These are phyloP conservation scores for Staphylotrichum tortipilum DNA, from an alignment of 495 filamentous ascomycete species.

Conservation along the genomic window DNA sequence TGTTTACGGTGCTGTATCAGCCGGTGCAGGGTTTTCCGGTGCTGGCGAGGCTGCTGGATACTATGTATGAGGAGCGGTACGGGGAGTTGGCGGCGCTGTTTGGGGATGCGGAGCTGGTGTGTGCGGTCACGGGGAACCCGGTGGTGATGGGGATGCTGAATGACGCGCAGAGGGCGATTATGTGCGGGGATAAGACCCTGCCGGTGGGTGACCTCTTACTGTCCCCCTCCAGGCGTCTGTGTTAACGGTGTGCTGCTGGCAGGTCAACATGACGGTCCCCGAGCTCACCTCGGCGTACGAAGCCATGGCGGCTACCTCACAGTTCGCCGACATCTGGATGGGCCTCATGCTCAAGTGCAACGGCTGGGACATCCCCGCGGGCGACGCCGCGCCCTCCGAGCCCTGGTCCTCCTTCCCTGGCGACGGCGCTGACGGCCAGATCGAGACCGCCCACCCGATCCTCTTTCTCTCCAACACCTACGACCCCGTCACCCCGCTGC, in stretches of 20 bases:
- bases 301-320: slow-evolving; percentile 27
- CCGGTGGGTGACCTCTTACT: slow-evolving; percentile 22
- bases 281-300: slow-evolving; percentile 29
- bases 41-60: slow-evolving; percentile 24
- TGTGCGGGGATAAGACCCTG: slow-evolving; percentile 39
- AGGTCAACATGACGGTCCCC: slow-evolving; percentile 33
- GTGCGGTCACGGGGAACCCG: slow-evolving; percentile 25
- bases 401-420: not conserved
- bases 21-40: slow-evolving; percentile 26
- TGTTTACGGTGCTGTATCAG: slow-evolving; percentile 30
- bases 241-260: not conserved
- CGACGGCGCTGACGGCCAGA: slow-evolving; percentile 4
- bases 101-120: slow-evolving; percentile 20
- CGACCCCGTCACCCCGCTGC: slow-evolving; percentile 53
- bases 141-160: slow-evolving; percentile 36
- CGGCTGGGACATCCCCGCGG: slow-evolving; percentile 28
- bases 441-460: slow-evolving; percentile 48
- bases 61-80: slow-evolving; percentile 12
- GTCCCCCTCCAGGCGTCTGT: not conserved
- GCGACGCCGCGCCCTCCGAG: not conserved
- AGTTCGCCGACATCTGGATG: slow-evolving; percentile 41
- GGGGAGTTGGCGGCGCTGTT: slow-evolving; percentile 5
- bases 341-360: slow-evolving; percentile 35
- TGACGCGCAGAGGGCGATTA: slow-evolving; percentile 35
- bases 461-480: slow-evolving; percentile 51